Conservation (phyloP, 257 asterid genomes). For the Nyctanthes arbortristis region DNA sequence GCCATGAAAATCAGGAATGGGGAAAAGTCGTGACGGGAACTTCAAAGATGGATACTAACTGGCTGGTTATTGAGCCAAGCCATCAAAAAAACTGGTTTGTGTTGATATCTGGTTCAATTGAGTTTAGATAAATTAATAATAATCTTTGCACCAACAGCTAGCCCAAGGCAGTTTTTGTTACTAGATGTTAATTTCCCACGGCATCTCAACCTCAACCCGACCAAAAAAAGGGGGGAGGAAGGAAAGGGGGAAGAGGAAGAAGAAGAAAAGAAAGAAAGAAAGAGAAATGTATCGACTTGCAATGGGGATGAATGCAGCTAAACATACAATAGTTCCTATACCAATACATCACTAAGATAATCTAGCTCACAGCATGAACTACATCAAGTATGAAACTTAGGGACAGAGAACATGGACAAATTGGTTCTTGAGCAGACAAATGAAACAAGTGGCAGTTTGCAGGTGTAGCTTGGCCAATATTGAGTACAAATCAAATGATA, state of each 20-base stretch:
- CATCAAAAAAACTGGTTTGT: not conserved
- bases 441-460: not conserved
- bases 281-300: too few relatives aligned
- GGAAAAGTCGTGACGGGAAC: not conserved
- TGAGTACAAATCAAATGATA: slow-evolving; percentile 21
- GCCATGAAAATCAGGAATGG: not conserved
- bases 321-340: too few relatives aligned
- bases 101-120: not conserved
- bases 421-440: too few relatives aligned
- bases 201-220: too few relatives aligned
- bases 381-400: slow-evolving; percentile 7
- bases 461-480: slow-evolving; percentile 12
- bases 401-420: too few relatives aligned
- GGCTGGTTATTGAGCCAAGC: not conserved
- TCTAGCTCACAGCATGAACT: slow-evolving; percentile 4
- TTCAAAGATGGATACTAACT: not conserved
- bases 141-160: not conserved
- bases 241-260: too few relatives aligned
- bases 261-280: too few relatives aligned
- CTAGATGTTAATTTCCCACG: too few relatives aligned
- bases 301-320: too few relatives aligned
- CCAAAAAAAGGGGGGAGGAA: too few relatives aligned
- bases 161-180: too few relatives aligned
- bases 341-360: too few relatives aligned
- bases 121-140: not conserved